A percentile compares a stretch with the other conserved stretches of the same genome.
Conservation (phyloP, 495 filamentous ascomycete genomes). For the Hyaloscypha bicolor region DNA sequence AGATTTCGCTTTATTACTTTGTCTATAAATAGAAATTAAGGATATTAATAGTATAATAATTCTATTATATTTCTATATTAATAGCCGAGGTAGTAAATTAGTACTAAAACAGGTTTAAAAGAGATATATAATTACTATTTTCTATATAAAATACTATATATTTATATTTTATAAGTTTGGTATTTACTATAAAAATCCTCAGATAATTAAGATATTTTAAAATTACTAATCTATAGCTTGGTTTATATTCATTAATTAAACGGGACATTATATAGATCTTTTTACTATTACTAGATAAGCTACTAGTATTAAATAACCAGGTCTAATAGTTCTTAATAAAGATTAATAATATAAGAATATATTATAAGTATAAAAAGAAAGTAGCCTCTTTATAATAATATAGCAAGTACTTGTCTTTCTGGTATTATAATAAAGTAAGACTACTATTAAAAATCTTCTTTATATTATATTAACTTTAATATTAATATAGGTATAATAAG, state of each 20-base stretch:
- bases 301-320: constrained; percentile 34
- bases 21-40: constrained; percentile 33
- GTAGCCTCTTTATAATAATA: constrained; percentile 30
- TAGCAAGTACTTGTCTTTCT: constrained; percentile 34
- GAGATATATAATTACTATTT: constrained; percentile 38
- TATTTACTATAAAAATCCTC: constrained; percentile 36
- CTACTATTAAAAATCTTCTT: constrained; percentile 20
- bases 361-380: constrained; percentile 34
- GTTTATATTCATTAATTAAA: constrained; percentile 6
- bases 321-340: constrained; percentile 36
- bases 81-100: constrained; percentile 33
- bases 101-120: constrained; percentile 30
- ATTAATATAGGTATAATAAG: constrained; percentile 31
- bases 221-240: constrained; percentile 6
- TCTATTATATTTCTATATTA: constrained; percentile 37
- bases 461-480: constrained; percentile 27
- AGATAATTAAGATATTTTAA: constrained; percentile 37
- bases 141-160: constrained; percentile 35
- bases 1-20: constrained; percentile 28
- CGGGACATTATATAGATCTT: constrained; percentile 32
- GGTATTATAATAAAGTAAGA: constrained; percentile 39
- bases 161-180: constrained; percentile 31
- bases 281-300: constrained; percentile 33
- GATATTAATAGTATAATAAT: constrained; percentile 31
- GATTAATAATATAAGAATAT: constrained; percentile 29